phyloP scores from a whole-genome alignment of 192 early-diverging fungal genomes.

The Powellomyces hirtus region DNA sequence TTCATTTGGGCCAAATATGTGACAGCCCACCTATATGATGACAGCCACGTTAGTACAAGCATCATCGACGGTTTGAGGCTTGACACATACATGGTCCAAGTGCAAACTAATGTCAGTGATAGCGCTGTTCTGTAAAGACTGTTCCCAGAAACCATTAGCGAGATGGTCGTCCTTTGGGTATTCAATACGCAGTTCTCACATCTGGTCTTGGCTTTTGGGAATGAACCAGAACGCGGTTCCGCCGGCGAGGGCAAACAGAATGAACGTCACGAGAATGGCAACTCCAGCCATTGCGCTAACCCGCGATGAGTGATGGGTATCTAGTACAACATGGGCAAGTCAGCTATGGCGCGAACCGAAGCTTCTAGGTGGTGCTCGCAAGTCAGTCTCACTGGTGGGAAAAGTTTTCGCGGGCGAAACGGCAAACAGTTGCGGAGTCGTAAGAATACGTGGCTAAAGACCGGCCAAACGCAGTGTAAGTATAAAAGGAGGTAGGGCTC shows the following conservation, averaged over 20 bases:
- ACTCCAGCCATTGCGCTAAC: constrained; percentile 25
- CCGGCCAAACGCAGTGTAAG: no score
- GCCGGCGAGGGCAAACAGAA: constrained; percentile 43
- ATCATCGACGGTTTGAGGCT: not conserved
- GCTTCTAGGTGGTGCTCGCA: no score
- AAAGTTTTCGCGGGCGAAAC: no score
- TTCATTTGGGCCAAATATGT: constrained; percentile 87
- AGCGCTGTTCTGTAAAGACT: constrained; percentile 55
- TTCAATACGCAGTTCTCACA: constrained; percentile 29
- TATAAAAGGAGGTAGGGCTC: no score
- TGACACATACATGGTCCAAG: constrained; percentile 61
- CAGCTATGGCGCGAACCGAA: no score
- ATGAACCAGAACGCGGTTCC: constrained; percentile 52
- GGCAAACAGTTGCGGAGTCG: no score
- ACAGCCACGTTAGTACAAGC: not conserved
- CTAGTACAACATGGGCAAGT: no score
- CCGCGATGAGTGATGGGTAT: no score
- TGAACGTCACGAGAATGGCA: constrained; percentile 51
- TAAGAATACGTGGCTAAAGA: no score
- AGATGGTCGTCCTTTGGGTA: not conserved
- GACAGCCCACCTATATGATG: constrained; percentile 74
- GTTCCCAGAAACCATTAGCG: constrained; percentile 24
- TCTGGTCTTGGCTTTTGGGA: constrained; percentile 60
- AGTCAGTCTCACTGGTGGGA: no score
- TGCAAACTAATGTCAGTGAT: constrained; percentile 55